Evolutionary conservation across 1,284 basidiomycete genomes (phyloP), one percentile per base, ranked within the genome.

Genomic region (Schizophyllum commune): DNA sequence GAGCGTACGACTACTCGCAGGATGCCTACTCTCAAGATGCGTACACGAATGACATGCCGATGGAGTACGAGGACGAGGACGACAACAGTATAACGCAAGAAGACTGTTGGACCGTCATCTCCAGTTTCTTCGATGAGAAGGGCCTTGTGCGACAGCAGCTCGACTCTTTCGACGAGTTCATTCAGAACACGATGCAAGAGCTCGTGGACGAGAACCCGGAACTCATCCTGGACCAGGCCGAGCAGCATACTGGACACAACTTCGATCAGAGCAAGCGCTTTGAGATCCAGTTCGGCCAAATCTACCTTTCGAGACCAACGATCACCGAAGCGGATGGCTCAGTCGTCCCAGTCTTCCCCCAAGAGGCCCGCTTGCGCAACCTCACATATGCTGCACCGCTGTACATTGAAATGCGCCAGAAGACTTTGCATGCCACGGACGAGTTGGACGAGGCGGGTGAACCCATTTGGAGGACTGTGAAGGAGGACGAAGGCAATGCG

Each of bases 181-280:
- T 99, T 57, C 94, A 96, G 74, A 98, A 98, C 71, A 98, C 96
- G n/a, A 98, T 99, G 92, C 96, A 99, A 76, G 96, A 99, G 73
- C 83, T 99, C 34, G 96, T 99, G 39, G 96, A 99, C 71, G 97
- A 99, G 77, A 94, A 93, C 67, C 80, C 88, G 34, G 92, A 93
- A 68, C 85, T 99, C 70, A 96, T 96, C 63, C 80, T 99, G 58
- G 96, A 99, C 77, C 96, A 99, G 75, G 90, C 90, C 62, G 91
- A 94, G 71, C 96, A 99, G 75, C 94, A 97, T 73, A 92, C 94
- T 3, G 95, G 94, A 17, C 86, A 89, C 64, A 84, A 87, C 52
- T 78, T 84, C 52, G 94, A 94, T 65, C 81, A 84, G 73, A 86
- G 92, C 73, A 86, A 93, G 68, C 92, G 96, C 64, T 98, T 97